These are phyloP conservation scores for Tubosaeta sp. DNA, from an alignment of 768 basidiomycete genomes.

Conservation along the genomic window DNA sequence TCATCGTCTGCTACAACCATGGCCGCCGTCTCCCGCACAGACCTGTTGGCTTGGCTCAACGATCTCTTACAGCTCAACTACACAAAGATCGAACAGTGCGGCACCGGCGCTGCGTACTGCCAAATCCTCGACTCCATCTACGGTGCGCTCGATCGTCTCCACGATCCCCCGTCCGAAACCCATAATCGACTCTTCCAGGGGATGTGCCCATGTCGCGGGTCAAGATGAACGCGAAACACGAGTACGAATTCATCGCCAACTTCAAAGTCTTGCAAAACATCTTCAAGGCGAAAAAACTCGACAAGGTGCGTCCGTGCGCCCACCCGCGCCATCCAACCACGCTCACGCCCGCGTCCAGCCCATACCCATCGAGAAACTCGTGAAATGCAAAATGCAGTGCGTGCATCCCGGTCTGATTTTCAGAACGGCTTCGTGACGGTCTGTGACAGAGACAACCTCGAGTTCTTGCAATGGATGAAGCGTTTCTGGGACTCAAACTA, in stretches of 20 bases:
- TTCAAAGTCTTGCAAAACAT: constrained; percentile 92
- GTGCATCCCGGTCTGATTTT: constrained; percentile 30
- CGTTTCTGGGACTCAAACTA: constrained; percentile 94
- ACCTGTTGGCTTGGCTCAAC: constrained; percentile 91
- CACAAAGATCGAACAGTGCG: constrained; percentile 90
- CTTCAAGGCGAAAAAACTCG: constrained; percentile 91
- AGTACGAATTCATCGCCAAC: constrained; percentile 94
- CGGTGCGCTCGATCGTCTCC: constrained; percentile 45
- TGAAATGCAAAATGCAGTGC: constrained; percentile 99
- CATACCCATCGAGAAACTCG: constrained; percentile 89
- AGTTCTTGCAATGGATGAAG: constrained; percentile 97
- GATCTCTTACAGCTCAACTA: constrained; percentile 88
- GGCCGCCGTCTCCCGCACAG: constrained; percentile 72
- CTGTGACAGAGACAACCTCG: constrained; percentile 81
- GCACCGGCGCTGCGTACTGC: constrained; percentile 88
- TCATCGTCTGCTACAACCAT: constrained; percentile 31
- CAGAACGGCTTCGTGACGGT: constrained; percentile 15
- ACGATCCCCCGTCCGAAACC: constrained; percentile 16
- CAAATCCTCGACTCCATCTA: constrained; percentile 95
- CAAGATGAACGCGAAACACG: constrained; percentile 94
- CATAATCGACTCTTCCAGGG: constrained; percentile 41
- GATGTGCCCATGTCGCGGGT: constrained; percentile 89
- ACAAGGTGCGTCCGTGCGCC: constrained; percentile 60
- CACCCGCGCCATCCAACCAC: background rate
- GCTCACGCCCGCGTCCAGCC: constrained; percentile 48